phyloP scores from a whole-genome alignment of 2,329 filamentous ascomycete genomes.

The Alternaria incomplexa region DNA sequence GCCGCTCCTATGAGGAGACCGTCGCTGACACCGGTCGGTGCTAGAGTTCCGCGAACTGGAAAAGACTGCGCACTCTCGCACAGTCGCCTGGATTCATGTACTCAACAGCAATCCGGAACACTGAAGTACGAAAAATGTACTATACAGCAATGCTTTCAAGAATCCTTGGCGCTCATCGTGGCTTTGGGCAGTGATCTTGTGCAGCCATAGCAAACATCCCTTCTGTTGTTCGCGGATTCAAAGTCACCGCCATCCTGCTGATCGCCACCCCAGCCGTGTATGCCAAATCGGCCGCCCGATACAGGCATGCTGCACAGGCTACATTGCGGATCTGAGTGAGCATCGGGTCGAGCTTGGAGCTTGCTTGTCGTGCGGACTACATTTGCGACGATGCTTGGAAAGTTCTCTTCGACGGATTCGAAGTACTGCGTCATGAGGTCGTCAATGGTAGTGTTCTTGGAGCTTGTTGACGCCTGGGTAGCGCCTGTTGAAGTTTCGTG shows the following conservation, averaged over 20 bases:
- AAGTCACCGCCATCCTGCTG: slow-evolving; percentile 51
- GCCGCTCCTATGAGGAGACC: slow-evolving; percentile 32
- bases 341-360: slow-evolving; percentile 60
- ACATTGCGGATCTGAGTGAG: slow-evolving; percentile 54
- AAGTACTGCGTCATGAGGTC: slow-evolving; percentile 91
- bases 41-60: slow-evolving; percentile 43
- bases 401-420: slow-evolving; percentile 80
- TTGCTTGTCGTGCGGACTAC: slow-evolving; percentile 92
- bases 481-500: slow-evolving; percentile 27
- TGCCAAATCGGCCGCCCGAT: slow-evolving; percentile 66
- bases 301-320: slow-evolving; percentile 73
- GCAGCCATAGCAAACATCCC: slow-evolving; percentile 73
- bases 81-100: slow-evolving; percentile 36
- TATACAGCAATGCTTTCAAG: not conserved
- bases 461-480: slow-evolving; percentile 59
- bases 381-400: slow-evolving; percentile 91
- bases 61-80: slow-evolving; percentile 33
- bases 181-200: slow-evolving; percentile 60
- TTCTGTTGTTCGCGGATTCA: slow-evolving; percentile 22
- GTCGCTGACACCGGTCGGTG: slow-evolving; percentile 18
- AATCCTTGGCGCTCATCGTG: not conserved
- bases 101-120: not conserved
- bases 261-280: slow-evolving; percentile 66
- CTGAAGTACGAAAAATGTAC: not conserved
- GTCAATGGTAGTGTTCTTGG: slow-evolving; percentile 85